Base-by-base conservation (phyloP, 345 rosid species). In the Mercurialis annua region DNA sequence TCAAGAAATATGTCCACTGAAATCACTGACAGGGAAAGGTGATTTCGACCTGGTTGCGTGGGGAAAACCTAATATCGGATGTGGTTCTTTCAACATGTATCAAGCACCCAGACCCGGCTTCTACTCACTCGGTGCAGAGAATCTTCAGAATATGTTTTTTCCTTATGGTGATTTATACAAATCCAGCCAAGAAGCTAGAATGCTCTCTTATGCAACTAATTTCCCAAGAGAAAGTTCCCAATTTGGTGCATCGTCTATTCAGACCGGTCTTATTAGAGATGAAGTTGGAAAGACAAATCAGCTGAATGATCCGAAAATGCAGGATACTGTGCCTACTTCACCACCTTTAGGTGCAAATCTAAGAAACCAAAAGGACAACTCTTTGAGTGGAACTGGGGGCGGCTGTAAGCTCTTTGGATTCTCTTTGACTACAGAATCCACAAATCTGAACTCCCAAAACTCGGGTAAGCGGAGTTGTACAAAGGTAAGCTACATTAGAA, bases 391-490 rank as follows among this genome's bases (percentile, higher is more conserved):
- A 69, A 78, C 77, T 68, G 80, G 78, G 27, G 40, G 81, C 55
- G 87, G 89, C 40, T 88, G 92, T 83, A 92, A 85, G 73, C 86
- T 92, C 55, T 92, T 92, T 33, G 98, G 98, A 53, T 92, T 86
- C 77, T 77, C 88, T 18, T 75, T 92, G 73, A 85, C 85, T 21
- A 79, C 77, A 30, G 96, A 84, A 68, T 70, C 83, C 49, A 74
- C 83, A 23, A 59, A 78, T 61, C 61, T 84, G 53, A 82, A 77
- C 76, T 78, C 76, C 0, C 90, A 80, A 78, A 80, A 74, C 78
- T 84, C 88, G 48, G 87, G 90, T 78, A 90, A 90, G 89, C 87
- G 94, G 80, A 85, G 90, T 75, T 93, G 97, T 66, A 84, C 92
- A 46, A 93, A 93, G 92, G 97, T 90, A 80, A 76, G 81, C 51